Base-by-base conservation (phyloP, 1,139 yeast species). In the Nakaseomyces sp. region DNA sequence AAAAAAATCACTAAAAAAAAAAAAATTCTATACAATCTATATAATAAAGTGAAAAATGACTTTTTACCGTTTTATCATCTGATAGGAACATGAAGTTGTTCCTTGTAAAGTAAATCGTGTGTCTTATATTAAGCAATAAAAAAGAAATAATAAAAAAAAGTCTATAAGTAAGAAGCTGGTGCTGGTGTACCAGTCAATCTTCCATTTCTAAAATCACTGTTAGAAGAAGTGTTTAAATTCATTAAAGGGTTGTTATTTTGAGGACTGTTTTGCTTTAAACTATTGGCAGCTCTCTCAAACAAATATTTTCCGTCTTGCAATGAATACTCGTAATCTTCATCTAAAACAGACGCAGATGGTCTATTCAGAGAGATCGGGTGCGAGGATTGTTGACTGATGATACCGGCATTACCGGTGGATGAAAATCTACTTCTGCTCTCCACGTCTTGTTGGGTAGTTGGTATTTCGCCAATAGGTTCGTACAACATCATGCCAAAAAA, bases 271-370 rank as follows among this genome's bases (percentile, higher is more conserved):
- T 35, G 37, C 33, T 39, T 45, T 41, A 48, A 49, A 43, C 53
- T 56, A 12, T 51, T 51, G 2, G 63, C 55, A 5, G 62, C 63
- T 46, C 63, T 53, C 42, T 60, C 63, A 41, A 56, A 60, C 15
- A 60, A 40, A 43, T 56, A 57, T 43, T 58, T 52, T 16, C 65
- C 65, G 46, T 60, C 65, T 47, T 60, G 63, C 43, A 60, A 45
- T 15, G 62, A 59, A 45, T 58, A 60, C 37, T 58, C 58, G 36
- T 58, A 57, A 44, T 60, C 64, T 33, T 60, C 61, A 44, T 53
- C 56, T 41, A 58, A 46, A 10, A 54, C 47, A 9, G 53, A 48
- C 5, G 55, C 45, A 42, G 30, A 6, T 40, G 39, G 24, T 19
- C 29, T 6, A 32, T 12, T 12, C 26, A 22, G 3, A 5, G 25